A percentile compares a stretch with the other conserved stretches of the same genome.
These are phyloP conservation scores for Multifurca ochricompacta DNA, from an alignment of 768 basidiomycete species.

Conservation along the genomic window DNA sequence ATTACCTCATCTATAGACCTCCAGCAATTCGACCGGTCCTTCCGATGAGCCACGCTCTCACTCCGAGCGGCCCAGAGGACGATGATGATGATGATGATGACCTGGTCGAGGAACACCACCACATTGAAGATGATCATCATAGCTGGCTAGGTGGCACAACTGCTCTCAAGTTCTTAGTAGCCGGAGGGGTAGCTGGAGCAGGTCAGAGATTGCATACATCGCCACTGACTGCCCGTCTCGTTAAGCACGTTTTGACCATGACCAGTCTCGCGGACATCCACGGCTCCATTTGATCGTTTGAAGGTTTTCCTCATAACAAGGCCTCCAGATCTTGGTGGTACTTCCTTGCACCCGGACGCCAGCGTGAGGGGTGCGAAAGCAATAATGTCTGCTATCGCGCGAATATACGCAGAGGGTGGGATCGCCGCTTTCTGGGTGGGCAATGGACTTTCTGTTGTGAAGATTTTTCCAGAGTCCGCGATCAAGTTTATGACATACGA, in stretches of 20 bases:
- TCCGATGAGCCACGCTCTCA: background rate
- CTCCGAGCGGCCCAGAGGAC: conserved; percentile 27
- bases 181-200: conserved; percentile 91
- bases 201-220: conserved; percentile 43
- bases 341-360: conserved; percentile 37
- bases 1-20: conserved; percentile 14
- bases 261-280: conserved; percentile 89
- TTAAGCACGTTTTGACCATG: conserved; percentile 3
- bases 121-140: conserved; percentile 49
- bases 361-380: conserved; percentile 50
- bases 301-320: conserved; percentile 96
- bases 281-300: conserved; percentile 94
- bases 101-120: conserved; percentile 28
- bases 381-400: conserved; percentile 62
- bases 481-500: conserved; percentile 98
- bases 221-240: background rate
- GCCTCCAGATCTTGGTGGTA: conserved; percentile 61
- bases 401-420: conserved; percentile 87
- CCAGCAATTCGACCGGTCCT: background rate
- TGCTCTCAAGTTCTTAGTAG: conserved; percentile 83
- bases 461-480: conserved; percentile 97
- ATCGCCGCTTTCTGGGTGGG: conserved; percentile 97
- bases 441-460: conserved; percentile 85
- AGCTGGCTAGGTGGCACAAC: conserved; percentile 58
- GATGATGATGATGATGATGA: conserved; percentile 34